phyloP scores from a whole-genome alignment of 345 rosid genomes.

The Hypericum androsaemum region DNA sequence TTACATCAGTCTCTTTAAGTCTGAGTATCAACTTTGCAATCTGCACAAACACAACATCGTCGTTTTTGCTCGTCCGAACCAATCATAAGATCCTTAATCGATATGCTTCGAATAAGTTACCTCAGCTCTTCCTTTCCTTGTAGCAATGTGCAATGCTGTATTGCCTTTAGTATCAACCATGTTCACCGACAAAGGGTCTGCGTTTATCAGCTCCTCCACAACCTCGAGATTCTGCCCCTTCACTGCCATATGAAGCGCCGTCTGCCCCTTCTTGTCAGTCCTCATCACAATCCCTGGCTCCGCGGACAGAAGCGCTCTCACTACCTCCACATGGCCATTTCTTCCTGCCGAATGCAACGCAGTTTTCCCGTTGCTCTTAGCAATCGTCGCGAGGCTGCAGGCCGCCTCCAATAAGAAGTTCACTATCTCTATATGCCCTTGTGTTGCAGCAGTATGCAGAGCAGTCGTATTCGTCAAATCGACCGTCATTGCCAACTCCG shows the following conservation, averaged over 20 bases:
- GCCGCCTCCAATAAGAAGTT: constrained; percentile 56
- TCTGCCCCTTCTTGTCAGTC: constrained; percentile 86
- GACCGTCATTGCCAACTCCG: constrained; percentile 90
- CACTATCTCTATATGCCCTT: constrained; percentile 76
- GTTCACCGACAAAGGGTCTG: constrained; percentile 46
- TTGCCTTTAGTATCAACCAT: constrained; percentile 74
- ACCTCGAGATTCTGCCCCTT: constrained; percentile 67
- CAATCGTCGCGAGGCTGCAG: constrained; percentile 72
- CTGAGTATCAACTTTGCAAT: constrained; percentile 53
- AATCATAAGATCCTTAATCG: too few relatives aligned
- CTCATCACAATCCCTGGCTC: constrained; percentile 55
- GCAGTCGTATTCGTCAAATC: constrained; percentile 83
- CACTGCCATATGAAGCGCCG: constrained; percentile 92
- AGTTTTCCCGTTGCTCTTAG: constrained; percentile 85
- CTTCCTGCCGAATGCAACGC: constrained; percentile 87
- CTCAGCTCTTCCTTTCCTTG: constrained; percentile 76
- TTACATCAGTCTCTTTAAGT: constrained; percentile 35
- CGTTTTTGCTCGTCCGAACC: background rate
- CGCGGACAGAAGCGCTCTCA: constrained; percentile 45
- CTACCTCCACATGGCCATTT: constrained; percentile 73
- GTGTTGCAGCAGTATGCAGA: constrained; percentile 80
- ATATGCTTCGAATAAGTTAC: constrained; percentile 18
- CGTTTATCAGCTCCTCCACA: constrained; percentile 55
- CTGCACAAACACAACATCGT: constrained; percentile 30
- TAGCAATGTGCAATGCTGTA: constrained; percentile 65